A percentile compares a stretch with the other conserved stretches of the same genome.
Conservation (phyloP, 768 basidiomycete genomes). For the Podaxis sp. region DNA sequence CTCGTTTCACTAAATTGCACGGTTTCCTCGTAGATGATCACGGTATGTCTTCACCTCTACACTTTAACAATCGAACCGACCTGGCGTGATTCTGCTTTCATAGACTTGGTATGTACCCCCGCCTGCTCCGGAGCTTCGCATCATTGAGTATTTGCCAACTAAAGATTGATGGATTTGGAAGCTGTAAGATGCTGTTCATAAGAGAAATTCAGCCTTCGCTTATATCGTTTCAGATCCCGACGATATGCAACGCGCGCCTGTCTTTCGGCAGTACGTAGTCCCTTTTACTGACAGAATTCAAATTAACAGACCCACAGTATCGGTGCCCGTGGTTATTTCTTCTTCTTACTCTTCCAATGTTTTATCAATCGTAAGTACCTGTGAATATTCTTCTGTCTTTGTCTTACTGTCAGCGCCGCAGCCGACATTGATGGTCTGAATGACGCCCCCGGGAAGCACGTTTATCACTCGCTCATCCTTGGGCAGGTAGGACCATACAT, state of each 20-base stretch:
- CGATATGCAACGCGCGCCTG: conserved; percentile 64
- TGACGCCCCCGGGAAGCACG: conserved; percentile 56
- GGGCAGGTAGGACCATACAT: conserved; percentile 77
- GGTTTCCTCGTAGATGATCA: conserved; percentile 57
- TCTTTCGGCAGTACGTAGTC: conserved; percentile 59
- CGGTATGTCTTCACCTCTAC: conserved; percentile 39
- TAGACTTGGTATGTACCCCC: conserved; percentile 8
- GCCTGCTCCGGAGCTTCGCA: neutral
- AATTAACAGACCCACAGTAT: conserved; percentile 41
- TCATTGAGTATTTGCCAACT: neutral
- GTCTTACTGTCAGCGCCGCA: conserved; percentile 20
- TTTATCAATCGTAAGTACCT: conserved; percentile 64
- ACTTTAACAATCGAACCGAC: neutral
- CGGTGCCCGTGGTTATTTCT: conserved; percentile 84
- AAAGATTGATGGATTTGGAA: conserved; percentile 80
- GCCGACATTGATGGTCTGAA: conserved; percentile 73
- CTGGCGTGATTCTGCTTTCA: neutral
- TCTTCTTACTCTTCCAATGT: conserved; percentile 91
- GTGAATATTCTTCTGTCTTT: neutral
- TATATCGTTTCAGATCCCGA: conserved; percentile 61
- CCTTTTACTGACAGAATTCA: neutral
- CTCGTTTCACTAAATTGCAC: neutral
- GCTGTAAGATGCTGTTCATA: conserved; percentile 48
- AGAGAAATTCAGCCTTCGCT: neutral
- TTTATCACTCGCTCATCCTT: conserved; percentile 67